Base-by-base conservation (phyloP, 2,329 filamentous ascomycete genomes). In the Malbranchea zuffiana region DNA sequence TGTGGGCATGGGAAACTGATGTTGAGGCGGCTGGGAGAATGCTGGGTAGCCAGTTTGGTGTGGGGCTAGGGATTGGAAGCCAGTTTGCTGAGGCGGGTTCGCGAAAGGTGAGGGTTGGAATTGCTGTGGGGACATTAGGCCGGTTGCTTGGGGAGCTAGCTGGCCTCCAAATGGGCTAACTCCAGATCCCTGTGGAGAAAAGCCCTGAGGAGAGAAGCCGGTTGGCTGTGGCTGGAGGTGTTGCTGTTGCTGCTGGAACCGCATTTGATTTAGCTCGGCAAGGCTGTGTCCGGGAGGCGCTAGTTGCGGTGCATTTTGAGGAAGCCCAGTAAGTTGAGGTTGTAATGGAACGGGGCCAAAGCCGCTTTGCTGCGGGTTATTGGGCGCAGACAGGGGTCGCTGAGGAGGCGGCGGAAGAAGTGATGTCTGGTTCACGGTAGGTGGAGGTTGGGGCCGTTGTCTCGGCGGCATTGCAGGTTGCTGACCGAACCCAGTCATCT, bases 331-430 rank as follows among this genome's bases (percentile, higher is more conserved):
- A 59, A 87, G 74, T 55, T 95, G 88, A 35, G 85, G 78, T 55
- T 87, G 80, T 47, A 95, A 62, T 11, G 83, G 78, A 33, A 83
- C 76, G 12, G 80, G 74, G 5, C 73, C 72, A 56, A 92, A 90
- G 3, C 69, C 71, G 57, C 72, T 86, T 53, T 81, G 80, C 33
- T 75, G 60, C 42, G 69, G 80, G 37, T 85, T 82, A 55, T 85
- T 82, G 17, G 90, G 88, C 25, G 90, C 88, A 26, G 88, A 95
- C 8, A 90, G 70, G 5, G 90, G 81, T 43, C 90, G 74, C 35
- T 78, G 74, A 7, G 86, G 85, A 12, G 82, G 85, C 5, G 86
- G 85, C 32, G 80, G 73, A 44, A 87, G 74, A 24, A 93, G 67
- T 24, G 75, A 74, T 25, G 73, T 67, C 33, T 67, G 69, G 40